phyloP scores from a whole-genome alignment of 2,329 filamentous ascomycete species.

The Thielaviopsis euricoi region DNA sequence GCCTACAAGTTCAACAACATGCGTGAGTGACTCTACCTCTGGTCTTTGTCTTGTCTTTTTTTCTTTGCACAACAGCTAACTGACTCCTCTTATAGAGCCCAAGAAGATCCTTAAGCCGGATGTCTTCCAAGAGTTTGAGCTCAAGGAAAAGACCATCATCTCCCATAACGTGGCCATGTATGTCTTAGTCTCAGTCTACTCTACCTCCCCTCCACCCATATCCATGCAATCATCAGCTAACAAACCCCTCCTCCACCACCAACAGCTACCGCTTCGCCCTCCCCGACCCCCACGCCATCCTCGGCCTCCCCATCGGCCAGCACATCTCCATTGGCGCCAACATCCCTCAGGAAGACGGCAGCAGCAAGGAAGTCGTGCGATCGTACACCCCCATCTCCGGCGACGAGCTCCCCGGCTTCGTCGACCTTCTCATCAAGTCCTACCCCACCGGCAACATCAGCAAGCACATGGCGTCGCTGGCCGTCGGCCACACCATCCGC shows the following conservation, averaged over 20 bases:
- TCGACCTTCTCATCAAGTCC: slow-evolving; percentile 95
- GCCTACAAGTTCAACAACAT: slow-evolving; percentile 55
- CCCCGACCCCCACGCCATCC: slow-evolving; percentile 58
- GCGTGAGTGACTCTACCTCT: slow-evolving; percentile 35
- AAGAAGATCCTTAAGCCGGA: slow-evolving; percentile 76
- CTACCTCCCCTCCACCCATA: background rate
- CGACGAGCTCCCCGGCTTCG: slow-evolving; percentile 76
- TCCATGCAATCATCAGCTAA: background rate
- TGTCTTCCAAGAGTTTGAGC: slow-evolving; percentile 78
- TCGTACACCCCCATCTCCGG: slow-evolving; percentile 88
- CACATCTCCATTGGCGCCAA: slow-evolving; percentile 90
- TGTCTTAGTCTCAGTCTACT: background rate
- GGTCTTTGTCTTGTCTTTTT: background rate
- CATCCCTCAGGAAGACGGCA: slow-evolving; percentile 49
- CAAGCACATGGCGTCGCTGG: slow-evolving; percentile 71
- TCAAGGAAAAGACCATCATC: slow-evolving; percentile 86
- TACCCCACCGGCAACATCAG: slow-evolving; percentile 97
- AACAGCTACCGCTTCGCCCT: slow-evolving; percentile 84
- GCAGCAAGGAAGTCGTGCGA: slow-evolving; percentile 67
- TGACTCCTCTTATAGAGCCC: slow-evolving; percentile 33
- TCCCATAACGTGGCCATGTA: slow-evolving; percentile 98
- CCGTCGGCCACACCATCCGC: slow-evolving; percentile 73
- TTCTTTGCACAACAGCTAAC: background rate
- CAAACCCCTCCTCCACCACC: background rate
- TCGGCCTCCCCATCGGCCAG: slow-evolving; percentile 94